Conservation (phyloP, 208 protist species). For the Leishmania tarentolae region DNA sequence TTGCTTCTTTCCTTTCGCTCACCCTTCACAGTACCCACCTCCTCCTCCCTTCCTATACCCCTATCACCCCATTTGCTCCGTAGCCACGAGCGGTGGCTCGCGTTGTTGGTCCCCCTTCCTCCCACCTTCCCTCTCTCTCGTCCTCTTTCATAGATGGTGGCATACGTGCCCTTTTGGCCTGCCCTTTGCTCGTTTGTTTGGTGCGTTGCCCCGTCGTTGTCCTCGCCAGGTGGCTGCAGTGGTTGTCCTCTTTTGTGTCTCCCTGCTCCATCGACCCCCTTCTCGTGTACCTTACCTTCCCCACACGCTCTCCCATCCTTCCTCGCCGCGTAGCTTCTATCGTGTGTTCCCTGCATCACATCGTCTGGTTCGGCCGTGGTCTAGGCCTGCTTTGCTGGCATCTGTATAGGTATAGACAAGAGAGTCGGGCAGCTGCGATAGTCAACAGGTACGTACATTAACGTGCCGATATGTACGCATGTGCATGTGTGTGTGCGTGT, state of each 20-base stretch:
- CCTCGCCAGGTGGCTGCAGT: background rate
- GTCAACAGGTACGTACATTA: background rate
- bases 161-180: background rate
- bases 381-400: background rate
- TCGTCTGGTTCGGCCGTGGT: background rate
- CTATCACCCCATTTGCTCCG: too few species aligned
- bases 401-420: background rate
- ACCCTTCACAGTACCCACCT: background rate
- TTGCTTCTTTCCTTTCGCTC: background rate
- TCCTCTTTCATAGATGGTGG: slow-evolving; percentile 1
- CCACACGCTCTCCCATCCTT: background rate
- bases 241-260: background rate
- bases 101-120: too few species aligned
- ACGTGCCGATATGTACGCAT: background rate
- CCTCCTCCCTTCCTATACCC: too few species aligned
- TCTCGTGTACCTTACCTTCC: background rate
- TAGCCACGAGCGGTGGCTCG: too few species aligned
- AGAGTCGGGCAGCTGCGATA: background rate
- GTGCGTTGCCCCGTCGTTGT: background rate
- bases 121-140: too few species aligned
- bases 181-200: background rate
- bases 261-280: background rate
- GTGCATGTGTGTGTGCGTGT: background rate
- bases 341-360: background rate
- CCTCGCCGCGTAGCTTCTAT: background rate